Evolutionary conservation across 257 asterid genomes (phyloP), one percentile per base, ranked within the genome.

Genomic region (Nicotiana noctiflora): DNA sequence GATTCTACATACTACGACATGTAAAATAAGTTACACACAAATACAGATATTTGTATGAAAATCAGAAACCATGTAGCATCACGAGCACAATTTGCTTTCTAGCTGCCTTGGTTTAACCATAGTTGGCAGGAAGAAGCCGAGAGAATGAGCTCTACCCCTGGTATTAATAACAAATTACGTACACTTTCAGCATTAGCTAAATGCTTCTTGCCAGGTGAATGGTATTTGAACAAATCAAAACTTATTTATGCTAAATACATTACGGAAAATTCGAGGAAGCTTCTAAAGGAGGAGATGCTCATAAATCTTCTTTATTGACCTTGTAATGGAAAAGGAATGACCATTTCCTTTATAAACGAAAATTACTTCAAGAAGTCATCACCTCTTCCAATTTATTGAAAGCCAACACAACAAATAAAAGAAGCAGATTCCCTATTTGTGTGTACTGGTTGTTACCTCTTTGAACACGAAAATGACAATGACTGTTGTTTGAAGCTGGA

Each of bases 401-500:
- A 0, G 23, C 37, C 18, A 37, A 81, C 32, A 23, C 55, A 21
- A 21, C 21, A 55, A 77, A n/a, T 57, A 53, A 60, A 72, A 27
- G 72, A 81, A 79, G 60, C 59, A 64, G 51, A 57, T 6, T 59
- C 19, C 29, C 56, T 63, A 25, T 23, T n/a, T 53, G 64, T 32
- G 9, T 77, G 53, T 37, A 75, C 75, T 61, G 40, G 51, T 59
- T 2, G 27, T 79, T 81, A 85, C 90, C 92, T 88, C 89, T 85
- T 91, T 21, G 91, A 87, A 83, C 81, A 79, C 6, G 93, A 85
- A 83, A 87, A 88, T 18, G 91, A 64, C 49, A 79, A 66, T 0
- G 93, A 88, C 55, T 77, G 72, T 55, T 88, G 89, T 86, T 86
- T 92, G 86, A 89, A 83, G 82, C 83, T 80, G 13, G 97, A 89